Conservation (phyloP, 1,284 basidiomycete species). For the Trichosporon asahii region DNA sequence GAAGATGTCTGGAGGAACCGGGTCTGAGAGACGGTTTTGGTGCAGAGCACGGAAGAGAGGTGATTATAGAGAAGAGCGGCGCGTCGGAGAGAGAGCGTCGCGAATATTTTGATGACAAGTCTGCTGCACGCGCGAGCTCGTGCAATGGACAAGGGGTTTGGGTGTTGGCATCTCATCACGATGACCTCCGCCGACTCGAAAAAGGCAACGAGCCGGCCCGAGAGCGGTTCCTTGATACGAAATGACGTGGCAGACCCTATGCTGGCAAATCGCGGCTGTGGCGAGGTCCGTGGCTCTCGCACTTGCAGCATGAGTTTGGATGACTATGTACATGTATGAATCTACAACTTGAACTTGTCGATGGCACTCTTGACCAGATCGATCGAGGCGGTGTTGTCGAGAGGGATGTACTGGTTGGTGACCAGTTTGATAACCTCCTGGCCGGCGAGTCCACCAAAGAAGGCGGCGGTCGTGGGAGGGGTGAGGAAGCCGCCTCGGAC, state of each 20-base stretch:
- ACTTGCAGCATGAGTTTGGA: not conserved
- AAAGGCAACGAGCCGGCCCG: constrained; percentile 6
- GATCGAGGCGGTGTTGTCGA: constrained; percentile 79
- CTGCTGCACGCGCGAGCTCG: constrained; percentile 8
- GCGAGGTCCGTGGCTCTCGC: not conserved
- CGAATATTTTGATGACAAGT: constrained; percentile 9
- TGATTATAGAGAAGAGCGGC: not conserved
- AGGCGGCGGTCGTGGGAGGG: constrained; percentile 85
- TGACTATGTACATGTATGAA: not conserved
- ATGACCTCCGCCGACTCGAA: constrained; percentile 6
- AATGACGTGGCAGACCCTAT: not conserved
- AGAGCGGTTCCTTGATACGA: not conserved
- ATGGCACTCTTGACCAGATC: constrained; percentile 65
- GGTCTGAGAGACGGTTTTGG: not conserved
- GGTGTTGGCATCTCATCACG: constrained; percentile 5
- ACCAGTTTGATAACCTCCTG: constrained; percentile 98
- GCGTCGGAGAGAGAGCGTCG: constrained; percentile 1
- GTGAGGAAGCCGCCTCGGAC: constrained; percentile 78
- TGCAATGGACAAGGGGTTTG: not conserved
- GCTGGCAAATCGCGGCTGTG: not conserved
- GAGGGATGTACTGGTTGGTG: constrained; percentile 90
- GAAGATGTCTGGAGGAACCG: not conserved
- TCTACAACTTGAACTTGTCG: constrained; percentile 47
- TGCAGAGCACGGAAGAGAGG: not conserved
- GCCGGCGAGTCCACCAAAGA: constrained; percentile 90